Base-by-base conservation (phyloP, 2,329 filamentous ascomycete genomes). In the Colletotrichum plurivorum region DNA sequence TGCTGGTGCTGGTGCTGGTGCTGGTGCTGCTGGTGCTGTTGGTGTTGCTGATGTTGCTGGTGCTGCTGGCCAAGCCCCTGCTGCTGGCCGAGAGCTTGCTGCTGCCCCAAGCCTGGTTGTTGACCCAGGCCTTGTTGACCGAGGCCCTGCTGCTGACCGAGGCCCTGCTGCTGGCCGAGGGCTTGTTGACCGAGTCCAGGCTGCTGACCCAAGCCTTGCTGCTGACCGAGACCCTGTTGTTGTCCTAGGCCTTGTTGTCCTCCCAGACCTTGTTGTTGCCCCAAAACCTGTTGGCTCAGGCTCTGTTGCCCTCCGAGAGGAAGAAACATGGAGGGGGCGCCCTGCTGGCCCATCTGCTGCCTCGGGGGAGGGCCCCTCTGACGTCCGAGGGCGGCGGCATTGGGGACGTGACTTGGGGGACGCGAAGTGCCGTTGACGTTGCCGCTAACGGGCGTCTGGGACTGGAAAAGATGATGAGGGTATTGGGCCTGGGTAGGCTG, bases 381-480 rank as follows among this genome's bases (percentile, higher is more conserved):
- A 58, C 83, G 79, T 67, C 83, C 79, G 67, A 83, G 78, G 69
- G 80, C 80, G 71, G 85, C 82, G 49, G 84, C 81, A 73, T 84
- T 84, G 66, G 86, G 80, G 62, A 86, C 79, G 73, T 85, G 85
- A 60, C 81, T 75, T 66, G 81, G 82, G 18, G 81, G 71, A 73
- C 81, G 80, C 71, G 84, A 84, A 75, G 85, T 74, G 63, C 86
- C 81, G 77, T 83, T 85, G 71, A 88, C 81, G 72, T 80, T 85
- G 67, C 83, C 74, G 80, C 84, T 75, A 80, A 86, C 79, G 53
- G 85, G 78, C 22, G 82, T 81, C 22, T 85, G 78, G 55, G 80
- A 82, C 74, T 82, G 78, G 78, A 88, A 89, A 70, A 89, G 79
- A 71, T 87, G 85, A 72, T 87, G 86, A 20, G 85, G 77, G 71